Evolutionary conservation across 163 green algal genomes (phyloP).

Genomic region (Chlamydomonas reinhardtii): DNA sequence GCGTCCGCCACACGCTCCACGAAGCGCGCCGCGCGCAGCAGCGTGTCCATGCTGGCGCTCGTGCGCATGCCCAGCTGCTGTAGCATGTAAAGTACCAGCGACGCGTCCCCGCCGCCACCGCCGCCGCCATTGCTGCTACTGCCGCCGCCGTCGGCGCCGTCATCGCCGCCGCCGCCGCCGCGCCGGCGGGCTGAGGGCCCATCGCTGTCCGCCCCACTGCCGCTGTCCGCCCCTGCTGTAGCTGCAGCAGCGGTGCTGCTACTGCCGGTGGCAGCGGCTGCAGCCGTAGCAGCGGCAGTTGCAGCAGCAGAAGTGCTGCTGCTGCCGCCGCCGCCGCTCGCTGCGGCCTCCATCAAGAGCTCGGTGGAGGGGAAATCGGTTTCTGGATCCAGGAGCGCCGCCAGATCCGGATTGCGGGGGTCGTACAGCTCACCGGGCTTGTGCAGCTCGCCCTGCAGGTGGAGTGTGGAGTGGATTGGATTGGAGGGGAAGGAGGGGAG

Average conservation of each 20-base stretch:
- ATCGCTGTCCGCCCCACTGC: too few species aligned
- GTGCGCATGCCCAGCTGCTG: constrained; percentile 71
- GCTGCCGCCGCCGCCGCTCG: too few species aligned
- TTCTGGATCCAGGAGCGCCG: constrained; percentile 70
- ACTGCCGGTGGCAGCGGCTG: too few species aligned
- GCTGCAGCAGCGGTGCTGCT: too few species aligned
- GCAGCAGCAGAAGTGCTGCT: too few species aligned
- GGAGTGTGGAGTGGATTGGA: neutral
- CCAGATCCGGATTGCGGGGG: constrained; percentile 73
- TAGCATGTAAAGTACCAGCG: constrained; percentile 62
- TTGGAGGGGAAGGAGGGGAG: neutral
- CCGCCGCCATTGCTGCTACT: constrained; percentile 9
- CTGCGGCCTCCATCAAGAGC: constrained; percentile 29
- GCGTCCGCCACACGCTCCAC: constrained; percentile 51
- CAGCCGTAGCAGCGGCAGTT: too few species aligned
- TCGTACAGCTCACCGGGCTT: constrained; percentile 75
- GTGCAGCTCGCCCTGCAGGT: constrained; percentile 60
- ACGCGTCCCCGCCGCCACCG: constrained; percentile 1
- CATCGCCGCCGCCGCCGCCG: constrained; percentile 1
- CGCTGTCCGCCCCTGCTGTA: too few species aligned
- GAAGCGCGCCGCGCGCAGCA: constrained; percentile 67
- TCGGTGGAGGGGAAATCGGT: constrained; percentile 62
- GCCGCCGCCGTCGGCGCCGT: neutral
- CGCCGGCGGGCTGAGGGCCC: too few species aligned
- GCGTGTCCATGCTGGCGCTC: constrained; percentile 30